Conservation (phyloP, 345 rosid species). For the Eutrema yunnanense region DNA sequence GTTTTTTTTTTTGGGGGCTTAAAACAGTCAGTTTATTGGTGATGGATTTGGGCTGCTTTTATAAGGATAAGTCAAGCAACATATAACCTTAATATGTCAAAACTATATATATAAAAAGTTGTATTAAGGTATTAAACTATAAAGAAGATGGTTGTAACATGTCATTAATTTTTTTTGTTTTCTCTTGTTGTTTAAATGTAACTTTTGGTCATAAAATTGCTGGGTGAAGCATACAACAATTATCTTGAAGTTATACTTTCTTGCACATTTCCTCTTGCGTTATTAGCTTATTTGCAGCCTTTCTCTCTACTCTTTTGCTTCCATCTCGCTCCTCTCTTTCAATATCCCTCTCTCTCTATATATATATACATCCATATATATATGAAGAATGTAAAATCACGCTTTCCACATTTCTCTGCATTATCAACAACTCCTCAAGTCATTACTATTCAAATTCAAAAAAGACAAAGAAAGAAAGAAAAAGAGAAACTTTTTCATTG, state of each 20-base stretch:
- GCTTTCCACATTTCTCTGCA: constrained; percentile 28
- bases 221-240: constrained; percentile 11
- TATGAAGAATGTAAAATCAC: constrained; percentile 10
- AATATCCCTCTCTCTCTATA: neutral
- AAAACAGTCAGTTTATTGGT: neutral
- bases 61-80: neutral
- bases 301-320: constrained; percentile 17
- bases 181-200: neutral
- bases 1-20: neutral
- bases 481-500: neutral
- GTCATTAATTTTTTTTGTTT: neutral
- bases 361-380: neutral
- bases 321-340: neutral
- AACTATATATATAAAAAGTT: neutral
- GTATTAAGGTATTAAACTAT: neutral
- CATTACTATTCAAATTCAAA: neutral
- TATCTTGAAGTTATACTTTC: constrained; percentile 36
- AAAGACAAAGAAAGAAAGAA: neutral
- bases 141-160: neutral
- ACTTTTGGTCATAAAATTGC: constrained; percentile 13
- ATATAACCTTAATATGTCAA: neutral
- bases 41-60: neutral
- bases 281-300: constrained; percentile 15
- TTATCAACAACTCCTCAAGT: constrained; percentile 27
- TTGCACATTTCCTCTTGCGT: constrained; percentile 40